phyloP scores from a whole-genome alignment of 1,284 basidiomycete genomes.

The Pseudozyma sp. region DNA sequence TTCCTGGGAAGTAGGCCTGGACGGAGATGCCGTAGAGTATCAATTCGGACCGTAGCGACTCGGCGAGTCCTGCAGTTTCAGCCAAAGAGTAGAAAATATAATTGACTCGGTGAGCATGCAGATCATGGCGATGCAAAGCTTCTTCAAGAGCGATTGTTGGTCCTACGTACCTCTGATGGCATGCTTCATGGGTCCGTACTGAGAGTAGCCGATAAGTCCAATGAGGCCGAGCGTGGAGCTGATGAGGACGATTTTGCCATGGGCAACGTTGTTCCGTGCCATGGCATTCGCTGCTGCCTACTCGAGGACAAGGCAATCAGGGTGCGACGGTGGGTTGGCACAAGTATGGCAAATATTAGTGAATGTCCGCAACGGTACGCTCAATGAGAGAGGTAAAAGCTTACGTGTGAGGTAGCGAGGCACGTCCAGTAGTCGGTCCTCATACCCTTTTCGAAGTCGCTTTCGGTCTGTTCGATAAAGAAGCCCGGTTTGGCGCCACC shows the following conservation, averaged over 20 bases:
- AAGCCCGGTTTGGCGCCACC: constrained; percentile 77
- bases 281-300: constrained; percentile 80
- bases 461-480: constrained; percentile 78
- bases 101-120: not conserved
- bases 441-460: constrained; percentile 73
- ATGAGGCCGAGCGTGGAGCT: constrained; percentile 85
- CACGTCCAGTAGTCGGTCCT: constrained; percentile 72
- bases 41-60: constrained; percentile 84
- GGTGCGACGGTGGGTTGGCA: not conserved
- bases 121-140: too few relatives aligned
- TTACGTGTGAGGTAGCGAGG: constrained; percentile 82
- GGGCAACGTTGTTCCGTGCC: constrained; percentile 74
- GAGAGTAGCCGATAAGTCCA: constrained; percentile 83
- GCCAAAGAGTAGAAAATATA: not conserved
- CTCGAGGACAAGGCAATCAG: not conserved
- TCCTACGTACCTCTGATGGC: constrained; percentile 79
- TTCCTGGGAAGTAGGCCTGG: constrained; percentile 87
- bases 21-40: constrained; percentile 82
- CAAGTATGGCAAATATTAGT: not conserved
- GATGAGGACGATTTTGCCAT: constrained; percentile 81
- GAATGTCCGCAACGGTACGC: not conserved
- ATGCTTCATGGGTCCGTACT: constrained; percentile 89
- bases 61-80: constrained; percentile 78
- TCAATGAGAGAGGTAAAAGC: constrained; percentile 43
- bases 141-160: too few relatives aligned